Percentiles rank a stretch among this genome's conserved stretches.
These are phyloP conservation scores for Mucor ambiguus DNA, from an alignment of 371 early-diverging fungal species.

Conservation along the genomic window DNA sequence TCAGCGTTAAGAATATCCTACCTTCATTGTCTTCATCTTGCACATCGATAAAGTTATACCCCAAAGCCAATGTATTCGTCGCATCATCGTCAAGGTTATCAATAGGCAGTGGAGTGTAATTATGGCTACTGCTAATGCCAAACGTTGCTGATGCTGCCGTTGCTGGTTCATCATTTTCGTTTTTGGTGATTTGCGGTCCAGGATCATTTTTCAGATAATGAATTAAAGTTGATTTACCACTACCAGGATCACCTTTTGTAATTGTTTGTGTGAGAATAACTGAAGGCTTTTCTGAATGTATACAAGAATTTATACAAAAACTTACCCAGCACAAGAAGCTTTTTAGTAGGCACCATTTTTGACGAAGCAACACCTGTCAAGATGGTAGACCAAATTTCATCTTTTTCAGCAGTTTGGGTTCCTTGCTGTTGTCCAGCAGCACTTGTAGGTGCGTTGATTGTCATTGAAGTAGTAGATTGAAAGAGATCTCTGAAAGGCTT, in stretches of 20 bases:
- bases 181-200: constrained; percentile 46
- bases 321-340: constrained; percentile 70
- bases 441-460: constrained; percentile 11
- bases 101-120: constrained; percentile 45
- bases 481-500: not conserved
- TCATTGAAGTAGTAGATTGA: constrained; percentile 1
- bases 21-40: constrained; percentile 86
- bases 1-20: constrained; percentile 12
- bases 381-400: constrained; percentile 79
- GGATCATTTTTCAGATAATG: constrained; percentile 69
- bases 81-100: constrained; percentile 63
- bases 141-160: constrained; percentile 35
- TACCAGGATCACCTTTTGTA: constrained; percentile 64
- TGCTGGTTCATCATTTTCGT: constrained; percentile 44
- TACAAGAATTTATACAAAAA: not conserved
- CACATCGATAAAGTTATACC: constrained; percentile 84
- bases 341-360: constrained; percentile 69
- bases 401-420: constrained; percentile 30
- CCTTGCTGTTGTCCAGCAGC: constrained; percentile 14
- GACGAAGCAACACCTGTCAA: constrained; percentile 74
- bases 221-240: constrained; percentile 77
- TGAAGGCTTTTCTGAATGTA: not conserved
- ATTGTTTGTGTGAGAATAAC: not conserved
- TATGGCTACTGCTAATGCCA: constrained; percentile 42
- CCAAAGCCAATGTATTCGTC: constrained; percentile 79